Evolutionary conservation across 768 basidiomycete species (phyloP).

Genomic region (Leccinum fibrillosum): DNA sequence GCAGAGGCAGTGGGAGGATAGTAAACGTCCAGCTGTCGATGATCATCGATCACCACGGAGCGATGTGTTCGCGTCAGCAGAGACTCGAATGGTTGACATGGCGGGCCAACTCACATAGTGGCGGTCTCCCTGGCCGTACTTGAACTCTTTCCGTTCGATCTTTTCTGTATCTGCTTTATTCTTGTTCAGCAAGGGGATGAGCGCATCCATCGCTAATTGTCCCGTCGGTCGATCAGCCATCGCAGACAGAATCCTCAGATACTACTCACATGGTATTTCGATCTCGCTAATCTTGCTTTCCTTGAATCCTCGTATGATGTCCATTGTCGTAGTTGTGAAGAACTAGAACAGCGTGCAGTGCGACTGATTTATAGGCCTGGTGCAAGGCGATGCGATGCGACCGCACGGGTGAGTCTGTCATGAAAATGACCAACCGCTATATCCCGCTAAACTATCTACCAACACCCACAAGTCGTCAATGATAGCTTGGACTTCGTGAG

Average conservation of each 20-base stretch:
- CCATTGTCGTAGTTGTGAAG: constrained; percentile 27
- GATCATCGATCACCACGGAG: not conserved
- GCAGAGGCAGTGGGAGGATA: constrained; percentile 41
- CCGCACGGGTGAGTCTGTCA: not conserved
- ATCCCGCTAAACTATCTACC: too few relatives aligned
- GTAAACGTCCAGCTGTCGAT: constrained; percentile 61
- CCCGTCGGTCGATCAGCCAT: constrained; percentile 2
- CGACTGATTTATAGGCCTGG: not conserved
- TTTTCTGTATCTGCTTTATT: constrained; percentile 45
- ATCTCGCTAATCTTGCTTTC: constrained; percentile 31
- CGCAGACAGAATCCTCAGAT: not conserved
- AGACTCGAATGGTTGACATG: not conserved
- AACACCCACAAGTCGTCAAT: too few relatives aligned
- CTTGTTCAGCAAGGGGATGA: constrained; percentile 48
- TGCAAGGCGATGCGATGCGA: not conserved
- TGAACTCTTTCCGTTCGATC: constrained; percentile 52
- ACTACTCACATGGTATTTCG: constrained; percentile 32
- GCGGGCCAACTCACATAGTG: constrained; percentile 29
- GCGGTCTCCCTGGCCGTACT: constrained; percentile 47
- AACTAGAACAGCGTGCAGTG: not conserved
- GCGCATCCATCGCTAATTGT: constrained; percentile 42
- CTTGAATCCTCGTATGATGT: constrained; percentile 31
- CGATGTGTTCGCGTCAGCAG: not conserved
- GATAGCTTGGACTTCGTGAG: too few relatives aligned
- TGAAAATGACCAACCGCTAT: not conserved